Evolutionary conservation across 2,329 filamentous ascomycete genomes (phyloP), one percentile per base, ranked within the genome.

Genomic region (Fusarium bulbicola): DNA sequence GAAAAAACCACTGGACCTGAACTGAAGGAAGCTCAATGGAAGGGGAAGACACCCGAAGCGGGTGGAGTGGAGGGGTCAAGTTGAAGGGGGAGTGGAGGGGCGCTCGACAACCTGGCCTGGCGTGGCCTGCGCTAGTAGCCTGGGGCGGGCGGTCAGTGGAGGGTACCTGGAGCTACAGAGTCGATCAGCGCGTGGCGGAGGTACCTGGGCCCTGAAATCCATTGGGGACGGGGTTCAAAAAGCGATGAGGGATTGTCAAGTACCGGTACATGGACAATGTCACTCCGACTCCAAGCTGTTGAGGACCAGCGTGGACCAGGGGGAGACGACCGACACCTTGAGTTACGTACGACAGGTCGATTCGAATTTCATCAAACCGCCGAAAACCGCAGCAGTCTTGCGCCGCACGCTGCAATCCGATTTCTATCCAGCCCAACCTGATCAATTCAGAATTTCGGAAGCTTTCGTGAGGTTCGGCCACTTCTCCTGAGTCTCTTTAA

Each of bases 1-100:
- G 69, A 78, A 78, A 78, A 78, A 78, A 74, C 74, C 66, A 69
- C 66, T 69, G 66, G 66, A 63, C 60, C 52, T 59, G 43, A 52
- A 60, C 43, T 66, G 66, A 70, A 53, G 52, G 76, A 78, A 78
- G 76, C 76, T 78, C 70, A 77, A 77, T 75, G 74, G 74, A 77
- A 77, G 75, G 74, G 74, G 73, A 77, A 74, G 74, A 74, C 64
- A 46, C 32, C 56, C 49, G 58, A 67, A 63, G 54, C 59, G 52
- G 74, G 74, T 74, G 74, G 71, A 66, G 72, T 71, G 70, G 70
- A 72, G 75, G 73, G 74, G 74, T 72, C 66, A 66, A 63, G 64
- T 71, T 71, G 67, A 64, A 63, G 66, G 59, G 59, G 63, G 61
- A 63, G 67, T 58, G 59, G 72, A 57, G 63, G 58, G 57, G 45